Percentiles rank a stretch among this genome's conserved stretches.
These are phyloP conservation scores for Closterium sp. DNA, from an alignment of 139 green algal genomes.

Conservation along the genomic window DNA sequence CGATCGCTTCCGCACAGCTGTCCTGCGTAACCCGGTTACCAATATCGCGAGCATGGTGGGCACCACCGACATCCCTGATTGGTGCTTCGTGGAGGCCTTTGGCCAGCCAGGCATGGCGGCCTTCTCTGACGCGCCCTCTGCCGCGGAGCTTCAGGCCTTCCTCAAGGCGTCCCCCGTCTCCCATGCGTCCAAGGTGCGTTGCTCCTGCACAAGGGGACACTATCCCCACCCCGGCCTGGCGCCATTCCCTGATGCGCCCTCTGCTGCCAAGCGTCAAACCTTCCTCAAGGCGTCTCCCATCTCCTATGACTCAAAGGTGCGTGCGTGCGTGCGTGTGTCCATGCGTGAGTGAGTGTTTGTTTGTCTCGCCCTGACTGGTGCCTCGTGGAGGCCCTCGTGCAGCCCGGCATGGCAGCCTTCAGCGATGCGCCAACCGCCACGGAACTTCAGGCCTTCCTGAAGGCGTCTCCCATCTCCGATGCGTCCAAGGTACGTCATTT, in stretches of 20 bases:
- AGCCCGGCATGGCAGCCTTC: constrained; percentile 55
- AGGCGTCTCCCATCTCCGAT: constrained; percentile 69
- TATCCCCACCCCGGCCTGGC: constrained; percentile 51
- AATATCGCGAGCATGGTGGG: constrained; percentile 83
- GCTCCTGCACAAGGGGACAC: neutral
- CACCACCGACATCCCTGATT: constrained; percentile 87
- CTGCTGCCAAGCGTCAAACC: constrained; percentile 62
- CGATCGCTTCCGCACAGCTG: constrained; percentile 57
- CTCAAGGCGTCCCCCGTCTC: constrained; percentile 65
- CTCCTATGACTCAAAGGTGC: constrained; percentile 62
- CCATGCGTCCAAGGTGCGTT: constrained; percentile 61
- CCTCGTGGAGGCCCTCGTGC: neutral
- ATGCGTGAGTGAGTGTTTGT: neutral
- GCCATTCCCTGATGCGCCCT: constrained; percentile 55
- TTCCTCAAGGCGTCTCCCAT: constrained; percentile 71
- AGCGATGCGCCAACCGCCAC: constrained; percentile 55
- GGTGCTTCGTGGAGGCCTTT: constrained; percentile 82
- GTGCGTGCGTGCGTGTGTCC: neutral
- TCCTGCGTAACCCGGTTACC: constrained; percentile 89
- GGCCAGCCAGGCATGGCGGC: constrained; percentile 63
- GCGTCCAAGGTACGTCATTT: constrained; percentile 54
- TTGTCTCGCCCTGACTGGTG: neutral
- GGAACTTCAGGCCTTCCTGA: constrained; percentile 66
- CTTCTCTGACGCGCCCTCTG: constrained; percentile 53
- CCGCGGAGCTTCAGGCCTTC: constrained; percentile 70